Evolutionary conservation across 495 filamentous ascomycete species (phyloP).

Genomic region (Penicillium manginii): DNA sequence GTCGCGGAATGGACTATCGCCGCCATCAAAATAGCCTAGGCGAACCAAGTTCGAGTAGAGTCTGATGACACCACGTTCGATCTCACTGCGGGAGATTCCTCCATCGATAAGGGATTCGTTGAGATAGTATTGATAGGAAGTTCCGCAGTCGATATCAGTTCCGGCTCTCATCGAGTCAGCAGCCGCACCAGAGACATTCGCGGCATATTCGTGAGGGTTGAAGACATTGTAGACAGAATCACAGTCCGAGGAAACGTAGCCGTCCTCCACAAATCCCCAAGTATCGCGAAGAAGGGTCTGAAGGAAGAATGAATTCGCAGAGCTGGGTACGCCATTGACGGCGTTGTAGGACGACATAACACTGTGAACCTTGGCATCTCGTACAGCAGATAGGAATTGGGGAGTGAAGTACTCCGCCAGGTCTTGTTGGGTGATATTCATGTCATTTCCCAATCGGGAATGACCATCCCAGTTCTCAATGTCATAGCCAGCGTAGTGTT

Average conservation of each 20-base stretch:
- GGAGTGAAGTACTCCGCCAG: slow-evolving; percentile 56
- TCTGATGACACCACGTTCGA: slow-evolving; percentile 58
- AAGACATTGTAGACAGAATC: slow-evolving; percentile 62
- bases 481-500: slow-evolving; percentile 69
- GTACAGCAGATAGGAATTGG: slow-evolving; percentile 38
- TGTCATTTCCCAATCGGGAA: slow-evolving; percentile 57
- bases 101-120: slow-evolving; percentile 52
- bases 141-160: slow-evolving; percentile 65
- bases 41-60: slow-evolving; percentile 59
- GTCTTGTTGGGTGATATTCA: slow-evolving; percentile 58
- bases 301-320: slow-evolving; percentile 58
- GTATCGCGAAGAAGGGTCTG: slow-evolving; percentile 60
- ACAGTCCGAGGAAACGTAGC: slow-evolving; percentile 62
- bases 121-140: slow-evolving; percentile 55
- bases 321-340: slow-evolving; percentile 62
- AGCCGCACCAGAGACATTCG: slow-evolving; percentile 47
- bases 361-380: slow-evolving; percentile 59
- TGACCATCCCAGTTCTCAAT: slow-evolving; percentile 62
- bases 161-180: slow-evolving; percentile 62
- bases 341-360: slow-evolving; percentile 67
- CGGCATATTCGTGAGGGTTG: slow-evolving; percentile 57
- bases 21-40: slow-evolving; percentile 63
- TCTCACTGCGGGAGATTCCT: slow-evolving; percentile 48
- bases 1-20: slow-evolving; percentile 50
- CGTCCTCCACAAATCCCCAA: slow-evolving; percentile 50